Percentiles rank a stretch among this genome's conserved stretches.
Evolutionary conservation across 2,329 filamentous ascomycete genomes (phyloP).

Genomic region (Beauveria sp.): DNA sequence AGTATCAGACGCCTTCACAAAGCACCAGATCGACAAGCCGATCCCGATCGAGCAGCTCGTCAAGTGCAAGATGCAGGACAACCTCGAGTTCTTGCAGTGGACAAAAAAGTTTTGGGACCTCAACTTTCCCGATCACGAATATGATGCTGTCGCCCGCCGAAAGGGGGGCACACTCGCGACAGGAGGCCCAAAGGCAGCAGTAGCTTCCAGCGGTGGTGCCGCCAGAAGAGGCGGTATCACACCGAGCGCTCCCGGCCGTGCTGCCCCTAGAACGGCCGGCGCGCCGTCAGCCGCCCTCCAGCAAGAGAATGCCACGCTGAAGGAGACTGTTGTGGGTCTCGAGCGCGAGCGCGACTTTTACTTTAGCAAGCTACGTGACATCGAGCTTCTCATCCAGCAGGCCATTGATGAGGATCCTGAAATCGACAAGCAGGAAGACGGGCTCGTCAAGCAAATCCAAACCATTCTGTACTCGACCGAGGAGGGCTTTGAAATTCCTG

Average conservation of each 20-base stretch:
- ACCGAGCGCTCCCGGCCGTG: conserved; percentile 45
- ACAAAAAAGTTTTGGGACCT: conserved; percentile 96
- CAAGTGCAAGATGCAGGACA: conserved; percentile 99
- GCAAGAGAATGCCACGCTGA: conserved; percentile 79
- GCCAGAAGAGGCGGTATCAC: conserved; percentile 52
- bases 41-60: conserved; percentile 82
- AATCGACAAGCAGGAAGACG: conserved; percentile 87
- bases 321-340: conserved; percentile 89
- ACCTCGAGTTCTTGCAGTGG: conserved; percentile 98
- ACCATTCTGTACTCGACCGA: conserved; percentile 96
- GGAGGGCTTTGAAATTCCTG: conserved; percentile 83
- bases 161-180: conserved; percentile 64
- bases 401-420: conserved; percentile 88
- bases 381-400: conserved; percentile 88
- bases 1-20: conserved; percentile 64
- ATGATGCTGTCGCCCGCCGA: conserved; percentile 79
- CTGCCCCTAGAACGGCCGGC: conserved; percentile 40
- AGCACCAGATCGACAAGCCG: conserved; percentile 81
- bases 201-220: conserved; percentile 42
- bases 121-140: conserved; percentile 94
- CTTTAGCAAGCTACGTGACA: conserved; percentile 96
- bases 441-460: conserved; percentile 92
- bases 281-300: conserved; percentile 65
- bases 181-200: conserved; percentile 36
- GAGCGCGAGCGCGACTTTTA: conserved; percentile 98